A percentile compares a stretch with the other conserved stretches of the same genome.
Conservation (phyloP, 345 rosid species). For the Gossypium rotundifolium region DNA sequence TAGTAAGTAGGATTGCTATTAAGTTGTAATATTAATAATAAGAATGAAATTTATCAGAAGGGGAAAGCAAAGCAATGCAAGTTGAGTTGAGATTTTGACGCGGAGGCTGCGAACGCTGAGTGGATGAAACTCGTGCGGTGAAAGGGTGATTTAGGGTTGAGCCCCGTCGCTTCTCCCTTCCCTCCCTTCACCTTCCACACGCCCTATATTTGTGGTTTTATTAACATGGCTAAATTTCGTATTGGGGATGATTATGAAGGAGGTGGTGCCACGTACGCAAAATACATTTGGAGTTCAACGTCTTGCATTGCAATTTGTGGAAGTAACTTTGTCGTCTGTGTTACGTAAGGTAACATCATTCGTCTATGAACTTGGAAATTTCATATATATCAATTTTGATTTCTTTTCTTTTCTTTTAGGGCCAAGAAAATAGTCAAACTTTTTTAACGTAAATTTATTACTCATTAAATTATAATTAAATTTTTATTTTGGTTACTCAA, state of each 20-base stretch:
- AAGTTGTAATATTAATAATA: not conserved
- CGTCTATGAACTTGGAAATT: too few relatives aligned
- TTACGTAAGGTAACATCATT: not conserved
- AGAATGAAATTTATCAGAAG: not conserved
- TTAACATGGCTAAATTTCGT: not conserved
- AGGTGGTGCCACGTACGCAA: not conserved
- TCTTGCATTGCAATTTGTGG: not conserved
- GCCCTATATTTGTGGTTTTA: not conserved
- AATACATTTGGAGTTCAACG: not conserved
- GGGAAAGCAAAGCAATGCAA: not conserved
- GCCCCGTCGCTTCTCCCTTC: not conserved
- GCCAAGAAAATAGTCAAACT: too few relatives aligned
- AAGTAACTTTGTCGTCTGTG: not conserved
- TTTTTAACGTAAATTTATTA: too few relatives aligned
- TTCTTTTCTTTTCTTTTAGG: too few relatives aligned
- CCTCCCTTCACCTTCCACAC: not conserved
- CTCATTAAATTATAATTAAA: too few relatives aligned
- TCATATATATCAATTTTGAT: too few relatives aligned
- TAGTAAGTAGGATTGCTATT: not conserved
- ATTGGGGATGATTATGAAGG: not conserved
- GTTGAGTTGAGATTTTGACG: not conserved
- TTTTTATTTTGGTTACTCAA: fast-evolving
- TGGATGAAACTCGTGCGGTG: not conserved
- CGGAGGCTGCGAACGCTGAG: not conserved
- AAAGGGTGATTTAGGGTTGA: not conserved